These are phyloP conservation scores for Phyllosticta capitalensis DNA, from an alignment of 2,329 filamentous ascomycete species.

Conservation along the genomic window DNA sequence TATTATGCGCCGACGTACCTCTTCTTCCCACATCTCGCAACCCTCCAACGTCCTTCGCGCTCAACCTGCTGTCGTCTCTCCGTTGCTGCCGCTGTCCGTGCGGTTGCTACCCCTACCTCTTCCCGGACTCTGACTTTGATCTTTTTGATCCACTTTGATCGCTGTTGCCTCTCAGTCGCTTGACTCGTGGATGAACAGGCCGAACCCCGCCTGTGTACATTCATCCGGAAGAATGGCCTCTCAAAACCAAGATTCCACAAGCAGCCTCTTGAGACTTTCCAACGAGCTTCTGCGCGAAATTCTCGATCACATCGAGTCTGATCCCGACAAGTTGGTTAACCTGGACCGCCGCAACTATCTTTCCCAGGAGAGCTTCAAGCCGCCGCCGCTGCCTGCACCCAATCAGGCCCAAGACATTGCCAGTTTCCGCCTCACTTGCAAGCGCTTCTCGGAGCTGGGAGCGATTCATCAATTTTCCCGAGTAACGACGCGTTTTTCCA, in stretches of 20 bases:
- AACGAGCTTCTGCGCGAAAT: conserved; percentile 43
- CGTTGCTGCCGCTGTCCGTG: not conserved
- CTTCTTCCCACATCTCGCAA: not conserved
- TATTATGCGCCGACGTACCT: not conserved
- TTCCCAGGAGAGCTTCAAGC: conserved; percentile 43
- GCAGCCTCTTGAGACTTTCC: conserved; percentile 30
- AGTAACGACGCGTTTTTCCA: conserved; percentile 43
- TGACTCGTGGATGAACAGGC: conserved; percentile 19
- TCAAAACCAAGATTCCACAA: conserved; percentile 13
- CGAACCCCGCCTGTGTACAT: conserved; percentile 18
- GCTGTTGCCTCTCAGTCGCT: not conserved
- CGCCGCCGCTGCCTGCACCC: conserved; percentile 31
- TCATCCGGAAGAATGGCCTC: conserved; percentile 6
- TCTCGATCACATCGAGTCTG: conserved; percentile 43
- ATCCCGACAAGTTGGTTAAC: conserved; percentile 41
- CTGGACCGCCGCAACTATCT: conserved; percentile 42
- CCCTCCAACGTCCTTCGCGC: not conserved
- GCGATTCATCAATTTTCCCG: conserved; percentile 43
- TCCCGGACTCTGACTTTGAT: not conserved
- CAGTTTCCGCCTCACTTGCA: conserved; percentile 40
- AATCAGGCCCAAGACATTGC: conserved; percentile 37
- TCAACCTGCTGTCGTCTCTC: not conserved
- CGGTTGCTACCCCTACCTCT: not conserved
- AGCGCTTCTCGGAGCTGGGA: conserved; percentile 41
- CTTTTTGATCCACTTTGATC: not conserved